These are phyloP conservation scores for Bombardia bombarda DNA, from an alignment of 495 filamentous ascomycete species.

Conservation along the genomic window DNA sequence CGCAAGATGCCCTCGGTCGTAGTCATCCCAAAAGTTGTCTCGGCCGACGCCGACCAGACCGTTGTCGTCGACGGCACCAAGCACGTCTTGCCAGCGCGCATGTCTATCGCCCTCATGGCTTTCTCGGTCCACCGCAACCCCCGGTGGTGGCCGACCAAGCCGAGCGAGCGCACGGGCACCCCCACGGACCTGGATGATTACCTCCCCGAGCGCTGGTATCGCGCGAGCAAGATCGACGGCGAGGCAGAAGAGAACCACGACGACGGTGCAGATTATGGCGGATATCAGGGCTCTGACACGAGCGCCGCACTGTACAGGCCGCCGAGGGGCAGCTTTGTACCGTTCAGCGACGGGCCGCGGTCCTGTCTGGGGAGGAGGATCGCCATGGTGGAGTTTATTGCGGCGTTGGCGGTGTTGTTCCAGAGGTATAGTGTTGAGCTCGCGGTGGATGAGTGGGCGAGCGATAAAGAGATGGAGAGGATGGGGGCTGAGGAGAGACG, in stretches of 20 bases:
- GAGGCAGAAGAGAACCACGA: slow-evolving; percentile 14
- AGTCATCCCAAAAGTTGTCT: slow-evolving; percentile 52
- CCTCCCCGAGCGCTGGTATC: slow-evolving; percentile 40
- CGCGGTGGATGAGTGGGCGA: slow-evolving; percentile 51
- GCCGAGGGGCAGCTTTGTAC: slow-evolving; percentile 55
- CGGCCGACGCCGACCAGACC: slow-evolving; percentile 36
- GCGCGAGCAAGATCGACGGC: slow-evolving; percentile 8
- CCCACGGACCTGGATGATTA: slow-evolving; percentile 38
- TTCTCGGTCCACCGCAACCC: slow-evolving; percentile 52
- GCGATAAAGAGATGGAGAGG: slow-evolving; percentile 48
- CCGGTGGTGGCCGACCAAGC: slow-evolving; percentile 50
- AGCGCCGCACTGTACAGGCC: slow-evolving; percentile 49
- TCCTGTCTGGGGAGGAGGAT: slow-evolving; percentile 65
- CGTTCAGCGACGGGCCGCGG: slow-evolving; percentile 64
- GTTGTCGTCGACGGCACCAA: slow-evolving; percentile 43
- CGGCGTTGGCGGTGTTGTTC: slow-evolving; percentile 60
- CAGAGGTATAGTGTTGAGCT: slow-evolving; percentile 58
- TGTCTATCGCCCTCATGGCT: slow-evolving; percentile 38
- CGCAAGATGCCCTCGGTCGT: slow-evolving; percentile 55
- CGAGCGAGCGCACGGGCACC: slow-evolving; percentile 26
- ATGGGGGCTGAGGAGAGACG: slow-evolving; percentile 44
- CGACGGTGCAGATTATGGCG: slow-evolving; percentile 47
- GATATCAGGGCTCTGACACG: slow-evolving; percentile 45
- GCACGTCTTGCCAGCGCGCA: slow-evolving; percentile 41
- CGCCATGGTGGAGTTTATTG: slow-evolving; percentile 68